These are phyloP conservation scores for Fagus crenata DNA, from an alignment of 306 rosid species.

Conservation along the genomic window DNA sequence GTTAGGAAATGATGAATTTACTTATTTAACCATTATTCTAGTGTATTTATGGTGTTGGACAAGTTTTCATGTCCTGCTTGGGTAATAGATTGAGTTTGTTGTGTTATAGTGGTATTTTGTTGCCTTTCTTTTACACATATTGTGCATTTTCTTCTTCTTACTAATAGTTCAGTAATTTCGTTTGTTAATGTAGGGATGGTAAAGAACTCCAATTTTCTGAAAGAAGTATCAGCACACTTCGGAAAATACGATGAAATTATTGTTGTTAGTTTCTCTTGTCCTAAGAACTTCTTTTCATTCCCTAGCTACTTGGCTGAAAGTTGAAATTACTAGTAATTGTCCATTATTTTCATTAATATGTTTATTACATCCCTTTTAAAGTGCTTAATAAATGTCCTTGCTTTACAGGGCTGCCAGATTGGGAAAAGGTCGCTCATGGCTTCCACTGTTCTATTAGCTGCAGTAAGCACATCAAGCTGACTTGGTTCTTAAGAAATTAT, in stretches of 20 bases:
- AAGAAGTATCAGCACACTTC: slow-evolving; percentile 54
- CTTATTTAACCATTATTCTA: too few relatives aligned
- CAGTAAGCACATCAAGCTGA: slow-evolving; percentile 50
- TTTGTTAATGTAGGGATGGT: slow-evolving; percentile 56
- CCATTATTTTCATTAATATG: too few relatives aligned
- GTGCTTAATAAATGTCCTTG: slow-evolving; percentile 9
- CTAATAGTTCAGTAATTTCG: background rate
- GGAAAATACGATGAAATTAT: slow-evolving; percentile 76
- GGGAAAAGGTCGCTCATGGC: slow-evolving; percentile 87
- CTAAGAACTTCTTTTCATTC: background rate
- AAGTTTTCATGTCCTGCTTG: background rate
- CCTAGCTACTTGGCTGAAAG: background rate
- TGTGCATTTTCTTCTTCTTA: background rate
- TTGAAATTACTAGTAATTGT: background rate
- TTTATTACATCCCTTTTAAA: too few relatives aligned
- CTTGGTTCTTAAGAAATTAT: slow-evolving; percentile 21
- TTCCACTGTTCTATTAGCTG: slow-evolving; percentile 65
- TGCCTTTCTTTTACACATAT: background rate
- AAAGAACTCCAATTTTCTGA: slow-evolving; percentile 59
- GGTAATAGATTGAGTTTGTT: background rate
- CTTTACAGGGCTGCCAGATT: slow-evolving; percentile 64
- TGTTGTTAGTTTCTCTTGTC: slow-evolving; percentile 54
- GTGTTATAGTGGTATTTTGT: background rate
- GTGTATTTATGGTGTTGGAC: background rate
- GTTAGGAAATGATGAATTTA: too few relatives aligned